phyloP scores from a whole-genome alignment of 305 asterid species.

The Stenogyne calaminthoides region DNA sequence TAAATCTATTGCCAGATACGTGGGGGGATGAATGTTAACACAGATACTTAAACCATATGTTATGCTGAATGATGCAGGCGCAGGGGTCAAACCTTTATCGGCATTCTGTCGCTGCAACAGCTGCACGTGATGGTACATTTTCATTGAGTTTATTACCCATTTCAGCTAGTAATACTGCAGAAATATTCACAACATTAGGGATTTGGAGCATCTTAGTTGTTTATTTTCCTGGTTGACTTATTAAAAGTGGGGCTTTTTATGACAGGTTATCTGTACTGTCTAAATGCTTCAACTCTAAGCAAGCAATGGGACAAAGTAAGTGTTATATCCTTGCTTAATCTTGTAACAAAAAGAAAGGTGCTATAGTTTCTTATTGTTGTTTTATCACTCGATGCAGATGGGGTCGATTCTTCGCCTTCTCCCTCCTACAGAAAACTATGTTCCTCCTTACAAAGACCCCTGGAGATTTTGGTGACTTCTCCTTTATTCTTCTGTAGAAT shows the following conservation, averaged over 20 bases:
- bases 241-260: not conserved
- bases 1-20: constrained; percentile 14
- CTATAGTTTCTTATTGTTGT: constrained; percentile 15
- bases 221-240: not conserved
- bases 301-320: constrained; percentile 84
- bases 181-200: not conserved
- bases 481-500: not conserved
- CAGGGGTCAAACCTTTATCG: constrained; percentile 74
- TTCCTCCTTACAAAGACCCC: constrained; percentile 93
- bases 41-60: constrained; percentile 20
- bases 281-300: constrained; percentile 88
- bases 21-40: constrained; percentile 22
- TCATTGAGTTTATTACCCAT: not conserved
- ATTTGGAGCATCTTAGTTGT: not conserved
- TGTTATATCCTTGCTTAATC: not conserved
- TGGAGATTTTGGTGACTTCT: constrained; percentile 92
- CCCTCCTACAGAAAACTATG: constrained; percentile 88
- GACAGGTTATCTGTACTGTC: constrained; percentile 83
- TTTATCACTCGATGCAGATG: constrained; percentile 57
- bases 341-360: not conserved
- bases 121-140: constrained; percentile 81
- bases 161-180: not conserved
- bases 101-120: constrained; percentile 84
- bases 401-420: constrained; percentile 75
- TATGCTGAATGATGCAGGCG: constrained; percentile 55